Evolutionary conservation across 768 basidiomycete species (phyloP).

Genomic region (Leucocoprinus leucothites): DNA sequence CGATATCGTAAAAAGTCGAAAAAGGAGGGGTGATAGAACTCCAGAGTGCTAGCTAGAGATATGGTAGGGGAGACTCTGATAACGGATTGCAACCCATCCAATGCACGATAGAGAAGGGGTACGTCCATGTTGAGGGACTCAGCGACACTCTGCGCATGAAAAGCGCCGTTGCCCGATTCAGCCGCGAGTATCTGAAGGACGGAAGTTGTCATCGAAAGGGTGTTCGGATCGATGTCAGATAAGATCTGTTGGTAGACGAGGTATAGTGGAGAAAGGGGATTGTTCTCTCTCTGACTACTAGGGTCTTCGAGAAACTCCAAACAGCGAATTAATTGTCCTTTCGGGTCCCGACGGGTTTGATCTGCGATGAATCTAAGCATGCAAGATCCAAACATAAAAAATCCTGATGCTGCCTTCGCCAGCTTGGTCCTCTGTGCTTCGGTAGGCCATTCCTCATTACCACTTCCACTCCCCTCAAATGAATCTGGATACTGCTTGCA

Average conservation of each 20-base stretch:
- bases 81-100: background rate
- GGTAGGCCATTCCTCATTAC: background rate
- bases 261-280: background rate
- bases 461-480: background rate
- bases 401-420: background rate
- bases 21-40: conserved; percentile 1
- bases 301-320: background rate
- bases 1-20: background rate
- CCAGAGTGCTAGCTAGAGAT: too few species aligned
- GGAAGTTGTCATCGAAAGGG: background rate
- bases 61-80: background rate
- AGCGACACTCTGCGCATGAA: background rate
- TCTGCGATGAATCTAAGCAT: background rate
- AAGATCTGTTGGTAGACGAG: background rate
- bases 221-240: background rate
- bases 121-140: background rate
- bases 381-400: background rate
- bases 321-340: background rate
- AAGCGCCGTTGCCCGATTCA: background rate
- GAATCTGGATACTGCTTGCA: background rate
- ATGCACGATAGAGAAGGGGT: background rate
- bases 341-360: background rate
- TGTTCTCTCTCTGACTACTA: background rate
- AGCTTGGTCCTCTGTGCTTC: background rate
- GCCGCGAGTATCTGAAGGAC: background rate